Evolutionary conservation across 768 basidiomycete genomes (phyloP).

Genomic region (Hygrophorus russula): DNA sequence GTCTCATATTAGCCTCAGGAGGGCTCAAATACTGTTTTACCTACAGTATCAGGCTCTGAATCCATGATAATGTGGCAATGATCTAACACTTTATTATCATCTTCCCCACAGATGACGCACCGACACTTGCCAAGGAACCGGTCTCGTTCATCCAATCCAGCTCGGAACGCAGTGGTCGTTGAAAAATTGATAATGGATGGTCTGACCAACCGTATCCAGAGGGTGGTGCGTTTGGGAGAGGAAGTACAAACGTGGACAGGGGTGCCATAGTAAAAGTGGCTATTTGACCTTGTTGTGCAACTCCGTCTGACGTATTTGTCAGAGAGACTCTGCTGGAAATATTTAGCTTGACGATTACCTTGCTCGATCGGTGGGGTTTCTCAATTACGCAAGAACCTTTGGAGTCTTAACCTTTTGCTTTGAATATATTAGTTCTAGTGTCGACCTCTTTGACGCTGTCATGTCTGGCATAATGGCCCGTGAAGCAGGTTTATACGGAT

Average conservation of each 20-base stretch:
- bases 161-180: constrained; percentile 11
- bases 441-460: no score
- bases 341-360: no score
- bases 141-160: constrained; percentile 12
- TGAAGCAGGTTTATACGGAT: no score
- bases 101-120: constrained; percentile 12
- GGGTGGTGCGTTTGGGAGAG: constrained; percentile 12
- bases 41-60: constrained; percentile 8
- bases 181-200: constrained; percentile 11
- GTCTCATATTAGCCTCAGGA: constrained; percentile 7
- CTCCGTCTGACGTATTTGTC: no score
- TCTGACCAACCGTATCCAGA: constrained; percentile 10
- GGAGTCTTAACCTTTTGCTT: no score
- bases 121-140: constrained; percentile 9
- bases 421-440: no score
- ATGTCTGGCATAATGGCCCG: no score
- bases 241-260: constrained; percentile 11
- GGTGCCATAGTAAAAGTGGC: no score
- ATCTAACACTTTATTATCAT: neutral
- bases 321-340: no score
- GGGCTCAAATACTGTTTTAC: constrained; percentile 6
- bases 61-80: constrained; percentile 10
- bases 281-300: no score
- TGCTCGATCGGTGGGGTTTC: no score
- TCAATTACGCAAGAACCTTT: no score